phyloP scores from a whole-genome alignment of 139 green algal species.

The Volvox africanus region DNA sequence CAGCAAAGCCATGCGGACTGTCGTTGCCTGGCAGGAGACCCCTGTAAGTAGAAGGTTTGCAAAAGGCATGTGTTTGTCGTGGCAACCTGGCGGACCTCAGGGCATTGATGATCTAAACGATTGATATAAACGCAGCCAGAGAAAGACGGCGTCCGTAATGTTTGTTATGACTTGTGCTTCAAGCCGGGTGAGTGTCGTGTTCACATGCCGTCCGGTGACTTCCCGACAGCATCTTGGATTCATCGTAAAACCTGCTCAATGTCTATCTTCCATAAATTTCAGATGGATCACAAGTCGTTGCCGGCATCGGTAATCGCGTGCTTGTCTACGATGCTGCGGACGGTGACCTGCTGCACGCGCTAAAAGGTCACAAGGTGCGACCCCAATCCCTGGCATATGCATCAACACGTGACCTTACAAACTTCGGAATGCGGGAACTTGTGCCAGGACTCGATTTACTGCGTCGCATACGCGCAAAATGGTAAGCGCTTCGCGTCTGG shows the following conservation, averaged over 20 bases:
- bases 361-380: constrained; percentile 84
- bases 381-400: not conserved
- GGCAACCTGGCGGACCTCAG: not conserved
- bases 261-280: constrained; percentile 4
- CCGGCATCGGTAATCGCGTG: constrained; percentile 80
- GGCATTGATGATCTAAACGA: not conserved
- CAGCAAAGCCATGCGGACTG: constrained; percentile 60
- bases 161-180: constrained; percentile 86
- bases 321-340: constrained; percentile 83
- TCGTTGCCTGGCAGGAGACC: constrained; percentile 73
- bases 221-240: not conserved
- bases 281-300: constrained; percentile 85
- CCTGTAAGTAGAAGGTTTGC: constrained; percentile 51
- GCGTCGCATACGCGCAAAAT: constrained; percentile 81
- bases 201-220: constrained; percentile 17
- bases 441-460: constrained; percentile 83
- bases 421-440: not conserved
- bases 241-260: not conserved
- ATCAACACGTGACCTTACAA: not conserved
- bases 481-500: constrained; percentile 89
- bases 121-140: constrained; percentile 69
- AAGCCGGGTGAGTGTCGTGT: constrained; percentile 66
- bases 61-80: not conserved
- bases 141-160: constrained; percentile 80
- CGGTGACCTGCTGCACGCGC: constrained; percentile 81